These are phyloP conservation scores for Aspergillus fumigatus DNA, from an alignment of 2,329 filamentous ascomycete species.

Conservation along the genomic window DNA sequence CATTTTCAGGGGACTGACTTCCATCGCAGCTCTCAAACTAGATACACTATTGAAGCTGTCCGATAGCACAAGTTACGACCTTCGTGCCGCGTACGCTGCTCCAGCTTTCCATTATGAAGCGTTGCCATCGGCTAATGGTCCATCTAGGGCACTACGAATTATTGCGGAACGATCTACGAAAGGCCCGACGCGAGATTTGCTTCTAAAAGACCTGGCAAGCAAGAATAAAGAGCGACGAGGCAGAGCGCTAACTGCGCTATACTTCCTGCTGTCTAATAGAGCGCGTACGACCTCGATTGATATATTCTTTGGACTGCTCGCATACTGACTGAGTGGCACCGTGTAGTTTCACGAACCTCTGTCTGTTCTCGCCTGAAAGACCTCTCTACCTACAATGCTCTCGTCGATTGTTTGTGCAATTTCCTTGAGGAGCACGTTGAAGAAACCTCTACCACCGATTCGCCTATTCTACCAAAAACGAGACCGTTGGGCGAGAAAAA, in stretches of 20 bases:
- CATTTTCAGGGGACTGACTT: slow-evolving; percentile 14
- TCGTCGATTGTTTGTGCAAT: slow-evolving; percentile 41
- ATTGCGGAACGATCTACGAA: slow-evolving; percentile 43
- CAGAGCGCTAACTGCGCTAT: slow-evolving; percentile 41
- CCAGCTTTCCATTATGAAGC: slow-evolving; percentile 47
- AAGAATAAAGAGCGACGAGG: slow-evolving; percentile 33
- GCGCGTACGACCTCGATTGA: slow-evolving; percentile 26
- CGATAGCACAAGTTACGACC: slow-evolving; percentile 66
- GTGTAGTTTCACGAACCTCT: slow-evolving; percentile 33
- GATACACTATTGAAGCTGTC: slow-evolving; percentile 65
- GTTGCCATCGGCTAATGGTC: slow-evolving; percentile 31
- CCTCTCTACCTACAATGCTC: slow-evolving; percentile 32
- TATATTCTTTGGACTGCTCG: not conserved
- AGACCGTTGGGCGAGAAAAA: slow-evolving; percentile 41
- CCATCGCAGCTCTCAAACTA: slow-evolving; percentile 50
- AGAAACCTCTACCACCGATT: slow-evolving; percentile 30
- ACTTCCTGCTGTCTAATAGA: slow-evolving; percentile 40
- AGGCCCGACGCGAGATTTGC: slow-evolving; percentile 34
- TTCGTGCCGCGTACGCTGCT: slow-evolving; percentile 63
- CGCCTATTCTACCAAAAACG: slow-evolving; percentile 36
- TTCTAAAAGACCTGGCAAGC: slow-evolving; percentile 40
- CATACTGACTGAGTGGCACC: slow-evolving; percentile 1
- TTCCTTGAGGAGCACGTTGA: slow-evolving; percentile 37
- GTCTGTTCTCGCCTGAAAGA: slow-evolving; percentile 33
- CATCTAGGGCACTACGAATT: slow-evolving; percentile 40